phyloP scores from a whole-genome alignment of 2,329 filamentous ascomycete genomes.

The Daldinia sp. region DNA sequence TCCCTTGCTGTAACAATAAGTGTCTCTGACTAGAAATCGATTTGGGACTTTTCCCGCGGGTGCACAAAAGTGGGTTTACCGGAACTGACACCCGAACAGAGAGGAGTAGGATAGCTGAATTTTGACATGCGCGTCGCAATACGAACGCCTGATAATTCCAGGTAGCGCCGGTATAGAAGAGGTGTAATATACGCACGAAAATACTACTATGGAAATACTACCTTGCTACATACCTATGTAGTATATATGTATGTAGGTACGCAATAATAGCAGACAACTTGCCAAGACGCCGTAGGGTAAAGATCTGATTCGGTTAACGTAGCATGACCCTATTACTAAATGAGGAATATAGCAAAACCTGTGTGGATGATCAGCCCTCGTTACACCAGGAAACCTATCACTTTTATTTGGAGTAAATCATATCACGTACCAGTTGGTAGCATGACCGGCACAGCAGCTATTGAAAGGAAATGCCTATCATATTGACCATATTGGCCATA shows the following conservation, averaged over 20 bases:
- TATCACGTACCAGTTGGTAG: constrained; percentile 8
- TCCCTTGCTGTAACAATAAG: constrained; percentile 14
- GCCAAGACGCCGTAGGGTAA: constrained; percentile 7
- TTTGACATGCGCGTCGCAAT: constrained; percentile 14
- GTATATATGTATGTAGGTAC: constrained; percentile 28
- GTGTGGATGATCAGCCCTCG: constrained; percentile 17
- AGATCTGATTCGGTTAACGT: constrained; percentile 9
- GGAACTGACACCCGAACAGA: constrained; percentile 28
- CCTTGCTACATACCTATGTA: constrained; percentile 6
- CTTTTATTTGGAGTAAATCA: constrained; percentile 14
- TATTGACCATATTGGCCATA: background rate
- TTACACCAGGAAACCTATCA: constrained; percentile 17
- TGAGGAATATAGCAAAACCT: constrained; percentile 6
- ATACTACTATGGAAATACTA: constrained; percentile 30
- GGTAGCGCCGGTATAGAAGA: constrained; percentile 20
- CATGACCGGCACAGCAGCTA: background rate
- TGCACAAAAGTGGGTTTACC: constrained; percentile 24
- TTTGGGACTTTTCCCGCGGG: constrained; percentile 9
- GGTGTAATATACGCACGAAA: constrained; percentile 12
- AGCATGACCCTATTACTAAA: constrained; percentile 7
- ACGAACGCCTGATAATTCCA: constrained; percentile 19
- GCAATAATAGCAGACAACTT: constrained; percentile 9
- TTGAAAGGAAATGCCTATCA: too few relatives aligned
- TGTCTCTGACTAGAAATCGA: constrained; percentile 15
- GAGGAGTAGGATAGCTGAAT: constrained; percentile 8